Base-by-base conservation (phyloP, 2,329 filamentous ascomycete genomes). In the Penicillium freii region DNA sequence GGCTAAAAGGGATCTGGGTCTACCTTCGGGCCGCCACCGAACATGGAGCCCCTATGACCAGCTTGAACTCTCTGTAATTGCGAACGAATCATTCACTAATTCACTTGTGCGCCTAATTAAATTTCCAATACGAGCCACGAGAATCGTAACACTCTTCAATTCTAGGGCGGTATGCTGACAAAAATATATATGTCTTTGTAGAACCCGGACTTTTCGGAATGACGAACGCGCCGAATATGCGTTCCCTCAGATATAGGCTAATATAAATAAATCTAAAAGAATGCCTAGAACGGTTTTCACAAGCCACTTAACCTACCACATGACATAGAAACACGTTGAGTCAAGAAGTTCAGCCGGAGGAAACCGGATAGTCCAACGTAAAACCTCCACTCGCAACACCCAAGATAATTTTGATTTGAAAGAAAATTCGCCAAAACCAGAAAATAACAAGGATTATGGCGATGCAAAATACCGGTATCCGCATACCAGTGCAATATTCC, bases 391-490 rank as follows among this genome's bases (percentile, higher is more conserved):
- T 19, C 5, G 10, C 3, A 33, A 33, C 31, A 1, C 31, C 1
- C 31, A 33, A 33, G 31, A 33, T 33, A 5, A 31, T 31, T 31
- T 38, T 27, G 21, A 9, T 48, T 23, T 36, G n/a, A 6, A 27
- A 25, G 29, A 36, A 9, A 36, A 48, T 25, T 27, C 4, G 5
- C 10, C 29, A 1, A 11, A 23, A 10, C 2, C 33, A 38, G 27
- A 19, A 7, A 15, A 15, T 19, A 27, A 3, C 10, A 13, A 19
- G 5, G 1, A 29, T 43, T 19, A 46, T 31, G 73, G 85, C 21
- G 8, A 34, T 29, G 5, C 25, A 53, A 38, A 49, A 52, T 11
- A 34, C 53, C 9, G 54, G 44, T 27, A 44, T 53, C 19, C 53
- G 49, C 33, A 53, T 42, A 36, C 48, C 23, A 23, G 23, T 23